Evolutionary conservation across 2,329 filamentous ascomycete genomes (phyloP).

Genomic region (Bipolaris cookei): DNA sequence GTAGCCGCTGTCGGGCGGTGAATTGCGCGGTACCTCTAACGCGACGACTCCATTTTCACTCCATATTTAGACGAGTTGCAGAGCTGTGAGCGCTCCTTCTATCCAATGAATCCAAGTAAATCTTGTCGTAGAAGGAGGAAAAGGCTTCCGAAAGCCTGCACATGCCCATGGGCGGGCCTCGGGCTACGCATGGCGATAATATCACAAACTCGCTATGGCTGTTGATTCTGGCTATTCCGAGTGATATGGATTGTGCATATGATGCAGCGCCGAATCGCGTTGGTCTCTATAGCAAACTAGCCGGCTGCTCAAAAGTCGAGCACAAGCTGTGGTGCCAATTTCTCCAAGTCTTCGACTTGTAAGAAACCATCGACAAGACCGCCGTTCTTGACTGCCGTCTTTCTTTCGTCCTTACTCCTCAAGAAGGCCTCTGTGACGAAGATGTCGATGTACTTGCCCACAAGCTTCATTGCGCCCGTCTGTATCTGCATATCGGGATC

Average conservation of each 20-base stretch:
- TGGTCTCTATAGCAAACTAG: not conserved
- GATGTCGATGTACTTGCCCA: conserved; percentile 86
- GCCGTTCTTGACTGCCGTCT: conserved; percentile 48
- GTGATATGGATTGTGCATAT: not conserved
- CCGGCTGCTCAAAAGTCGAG: conserved; percentile 72
- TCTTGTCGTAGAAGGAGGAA: not conserved
- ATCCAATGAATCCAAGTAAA: not conserved
- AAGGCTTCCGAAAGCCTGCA: not conserved
- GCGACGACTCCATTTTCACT: not conserved
- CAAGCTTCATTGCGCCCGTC: conserved; percentile 64
- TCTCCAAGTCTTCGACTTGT: conserved; percentile 90
- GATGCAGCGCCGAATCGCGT: not conserved
- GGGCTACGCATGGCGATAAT: not conserved
- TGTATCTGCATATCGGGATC: conserved; percentile 51
- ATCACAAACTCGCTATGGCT: not conserved
- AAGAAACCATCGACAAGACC: conserved; percentile 65
- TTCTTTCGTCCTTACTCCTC: conserved; percentile 73
- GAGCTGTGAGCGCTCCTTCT: not conserved
- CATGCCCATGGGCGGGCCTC: not conserved
- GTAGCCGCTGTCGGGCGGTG: not conserved
- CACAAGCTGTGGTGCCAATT: conserved; percentile 80
- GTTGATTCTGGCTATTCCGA: not conserved
- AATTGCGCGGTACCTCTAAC: not conserved
- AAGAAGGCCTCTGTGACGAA: conserved; percentile 91
- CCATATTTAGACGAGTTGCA: not conserved